Base-by-base conservation (phyloP, 768 basidiomycete species). In the Leccinum disarticulatum region DNA sequence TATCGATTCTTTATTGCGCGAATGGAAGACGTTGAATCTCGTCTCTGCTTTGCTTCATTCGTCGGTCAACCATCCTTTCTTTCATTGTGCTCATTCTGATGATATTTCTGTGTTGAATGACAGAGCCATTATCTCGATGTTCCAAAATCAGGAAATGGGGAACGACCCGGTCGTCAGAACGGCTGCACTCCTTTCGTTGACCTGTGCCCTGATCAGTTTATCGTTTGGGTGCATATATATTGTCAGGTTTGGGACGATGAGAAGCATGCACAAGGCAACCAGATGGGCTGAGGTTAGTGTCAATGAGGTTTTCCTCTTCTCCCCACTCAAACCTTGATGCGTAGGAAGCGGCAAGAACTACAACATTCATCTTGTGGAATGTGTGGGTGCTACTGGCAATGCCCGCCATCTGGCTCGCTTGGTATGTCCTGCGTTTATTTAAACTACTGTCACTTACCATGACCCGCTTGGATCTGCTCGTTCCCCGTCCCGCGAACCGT, bases 21-120 rank as follows among this genome's bases (percentile, higher is more conserved):
- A 90, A 64, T 90, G 87, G 87, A 90, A 90, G 75, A 90, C 88
- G 6, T 66, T 83, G 46, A 91, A 91, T 64, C 77, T 91, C 19
- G 83, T 91, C 19, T 90, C 88, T 13, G 90, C 87, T 7, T 70
- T 91, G 22, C 73, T 83, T 4, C 73, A 76, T 66, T 77, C 82
- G 81, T 82, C 55, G 30, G 80, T 76, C 17, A 54, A 57, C 59
- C 31, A 35, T 41, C 22, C 0, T 13, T 54, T 52, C 28, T 6
- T 31, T 19, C 14, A 7, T 38, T 8, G 8, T 14, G 13, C 9
- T 3, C 27, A 11, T 43, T 38, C 35, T 51, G n/a, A 52, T 25
- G 17, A 33, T 52, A 33, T 9, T 55, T 28, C 27, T 15, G 2
- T 35, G 3, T 51, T 28, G 7, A 46, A 36, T 28, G 22, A 6